These are phyloP conservation scores for Omphalotus guepiniiformis DNA, from an alignment of 768 basidiomycete species.

Conservation along the genomic window DNA sequence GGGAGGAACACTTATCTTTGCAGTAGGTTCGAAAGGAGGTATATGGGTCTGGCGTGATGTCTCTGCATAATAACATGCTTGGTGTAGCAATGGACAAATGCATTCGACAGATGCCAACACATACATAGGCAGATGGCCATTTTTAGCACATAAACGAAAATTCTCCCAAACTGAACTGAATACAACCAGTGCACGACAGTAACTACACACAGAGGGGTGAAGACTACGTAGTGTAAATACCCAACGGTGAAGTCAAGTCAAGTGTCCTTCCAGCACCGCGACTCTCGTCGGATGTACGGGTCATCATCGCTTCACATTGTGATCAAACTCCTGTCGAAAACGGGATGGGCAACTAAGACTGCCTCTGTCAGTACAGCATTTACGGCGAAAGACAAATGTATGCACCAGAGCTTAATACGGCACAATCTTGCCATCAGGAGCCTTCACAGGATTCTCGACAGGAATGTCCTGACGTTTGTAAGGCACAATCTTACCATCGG, in stretches of 20 bases:
- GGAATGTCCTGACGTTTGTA: slow-evolving; percentile 15
- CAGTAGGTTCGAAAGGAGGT: slow-evolving; percentile 34
- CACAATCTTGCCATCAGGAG: slow-evolving; percentile 28
- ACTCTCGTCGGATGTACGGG: neutral
- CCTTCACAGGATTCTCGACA: slow-evolving; percentile 28
- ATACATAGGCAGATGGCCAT: too few species aligned
- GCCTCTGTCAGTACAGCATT: too few species aligned
- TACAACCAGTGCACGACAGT: slow-evolving; percentile 10
- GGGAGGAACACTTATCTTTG: slow-evolving; percentile 37
- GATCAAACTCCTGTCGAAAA: neutral
- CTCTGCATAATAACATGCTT: too few species aligned
- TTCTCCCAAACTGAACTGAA: too few species aligned
- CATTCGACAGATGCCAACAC: too few species aligned
- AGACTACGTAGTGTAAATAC: too few species aligned
- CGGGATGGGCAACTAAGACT: neutral
- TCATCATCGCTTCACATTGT: slow-evolving; percentile 1
- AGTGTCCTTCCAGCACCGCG: slow-evolving; percentile 11
- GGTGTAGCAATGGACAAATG: too few species aligned
- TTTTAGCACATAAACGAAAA: too few species aligned
- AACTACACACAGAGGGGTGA: too few species aligned
- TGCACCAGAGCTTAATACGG: slow-evolving; percentile 18
- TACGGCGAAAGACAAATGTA: too few species aligned
- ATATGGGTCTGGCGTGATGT: slow-evolving; percentile 43
- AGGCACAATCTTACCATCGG: slow-evolving; percentile 18
- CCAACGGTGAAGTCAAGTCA: neutral